Percentiles rank a stretch among this genome's conserved stretches.
Evolutionary conservation across 73 alveolate genomes (phyloP).

Genomic region (Paramecium pentaurelia): DNA sequence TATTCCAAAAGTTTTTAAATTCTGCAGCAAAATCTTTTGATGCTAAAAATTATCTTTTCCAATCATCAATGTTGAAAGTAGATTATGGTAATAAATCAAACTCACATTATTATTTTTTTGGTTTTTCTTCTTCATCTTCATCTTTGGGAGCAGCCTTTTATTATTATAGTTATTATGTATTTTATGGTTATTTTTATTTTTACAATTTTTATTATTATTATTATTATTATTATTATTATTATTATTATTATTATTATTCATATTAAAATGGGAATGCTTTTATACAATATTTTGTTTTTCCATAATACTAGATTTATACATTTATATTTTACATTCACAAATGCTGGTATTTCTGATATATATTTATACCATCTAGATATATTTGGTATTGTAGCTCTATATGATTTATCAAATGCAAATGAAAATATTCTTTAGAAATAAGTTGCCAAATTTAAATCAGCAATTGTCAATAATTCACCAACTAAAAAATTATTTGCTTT

Average conservation of each 20-base stretch:
- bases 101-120: not conserved
- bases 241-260: not conserved
- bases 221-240: not conserved
- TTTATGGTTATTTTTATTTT: not conserved
- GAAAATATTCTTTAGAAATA: slow-evolving; percentile 70
- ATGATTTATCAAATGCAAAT: slow-evolving; percentile 65
- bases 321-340: slow-evolving; percentile 15
- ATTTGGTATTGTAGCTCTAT: slow-evolving; percentile 77
- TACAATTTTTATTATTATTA: no score
- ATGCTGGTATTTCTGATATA: slow-evolving; percentile 71
- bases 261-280: slow-evolving; percentile 50
- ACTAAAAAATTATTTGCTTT: slow-evolving; percentile 74
- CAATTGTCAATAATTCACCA: slow-evolving; percentile 87
- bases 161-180: not conserved
- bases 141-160: not conserved
- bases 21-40: slow-evolving; percentile 78
- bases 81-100: slow-evolving; percentile 80
- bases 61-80: slow-evolving; percentile 72
- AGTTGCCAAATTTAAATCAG: slow-evolving; percentile 83
- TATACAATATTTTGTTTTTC: slow-evolving; percentile 71
- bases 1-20: slow-evolving; percentile 69
- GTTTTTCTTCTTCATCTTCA: slow-evolving; percentile 46
- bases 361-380: slow-evolving; percentile 69
- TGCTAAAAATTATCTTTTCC: slow-evolving; percentile 80
- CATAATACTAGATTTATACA: slow-evolving; percentile 47